Conservation (phyloP, 2,329 filamentous ascomycete species). For the Hypomyces rosellus region DNA sequence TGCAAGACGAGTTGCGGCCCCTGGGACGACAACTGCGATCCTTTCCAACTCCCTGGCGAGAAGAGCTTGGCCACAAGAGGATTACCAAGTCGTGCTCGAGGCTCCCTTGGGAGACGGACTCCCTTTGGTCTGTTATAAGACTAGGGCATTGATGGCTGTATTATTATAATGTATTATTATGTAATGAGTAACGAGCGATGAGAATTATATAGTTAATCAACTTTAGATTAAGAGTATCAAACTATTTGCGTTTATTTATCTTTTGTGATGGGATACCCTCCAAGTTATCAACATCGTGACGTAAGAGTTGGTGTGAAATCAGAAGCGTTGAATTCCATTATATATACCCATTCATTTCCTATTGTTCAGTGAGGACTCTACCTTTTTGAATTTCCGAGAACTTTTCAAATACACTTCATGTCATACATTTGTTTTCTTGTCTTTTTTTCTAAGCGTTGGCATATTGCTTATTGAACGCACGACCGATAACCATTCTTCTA, state of each 20-base stretch:
- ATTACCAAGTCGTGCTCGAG: too few relatives aligned
- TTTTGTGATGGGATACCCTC: too few relatives aligned
- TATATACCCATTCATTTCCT: too few relatives aligned
- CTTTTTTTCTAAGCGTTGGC: constrained; percentile 28
- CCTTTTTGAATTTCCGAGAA: neutral
- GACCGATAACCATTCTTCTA: constrained; percentile 86
- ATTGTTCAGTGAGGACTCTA: too few relatives aligned
- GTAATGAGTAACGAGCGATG: neutral
- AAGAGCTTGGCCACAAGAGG: neutral
- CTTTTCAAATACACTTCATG: neutral
- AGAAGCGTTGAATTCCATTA: too few relatives aligned
- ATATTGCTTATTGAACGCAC: constrained; percentile 86
- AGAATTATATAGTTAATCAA: too few relatives aligned
- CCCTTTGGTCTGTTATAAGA: constrained; percentile 3
- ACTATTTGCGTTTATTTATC: too few relatives aligned
- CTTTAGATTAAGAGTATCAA: too few relatives aligned
- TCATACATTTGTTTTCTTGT: neutral
- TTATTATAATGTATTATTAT: neutral
- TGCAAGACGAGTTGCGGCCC: constrained; percentile 18
- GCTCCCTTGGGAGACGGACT: neutral
- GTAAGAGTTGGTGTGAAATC: too few relatives aligned
- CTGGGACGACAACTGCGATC: constrained; percentile 12
- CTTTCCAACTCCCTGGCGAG: neutral
- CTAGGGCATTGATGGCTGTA: too few relatives aligned
- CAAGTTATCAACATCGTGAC: too few relatives aligned